Evolutionary conservation across 495 filamentous ascomycete species (phyloP).

Genomic region (Astrothelium macrocarpum): DNA sequence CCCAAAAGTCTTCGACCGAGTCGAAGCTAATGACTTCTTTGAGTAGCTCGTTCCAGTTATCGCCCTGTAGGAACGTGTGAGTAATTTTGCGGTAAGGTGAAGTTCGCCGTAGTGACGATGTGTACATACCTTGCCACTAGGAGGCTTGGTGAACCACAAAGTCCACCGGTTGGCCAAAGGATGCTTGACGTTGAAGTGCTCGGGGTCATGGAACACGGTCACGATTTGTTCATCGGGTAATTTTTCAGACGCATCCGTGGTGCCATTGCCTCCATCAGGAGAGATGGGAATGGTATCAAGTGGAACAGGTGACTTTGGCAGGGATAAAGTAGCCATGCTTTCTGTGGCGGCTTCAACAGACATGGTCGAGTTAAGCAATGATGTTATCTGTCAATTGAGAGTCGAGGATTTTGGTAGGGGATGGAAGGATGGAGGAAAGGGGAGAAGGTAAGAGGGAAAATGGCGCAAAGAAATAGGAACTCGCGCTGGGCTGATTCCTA

Average conservation of each 20-base stretch:
- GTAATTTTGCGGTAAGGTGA: not conserved
- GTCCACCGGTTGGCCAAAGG: conserved; percentile 95
- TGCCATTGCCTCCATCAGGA: conserved; percentile 43
- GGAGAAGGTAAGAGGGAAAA: not conserved
- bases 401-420: not conserved
- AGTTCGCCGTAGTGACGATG: not conserved
- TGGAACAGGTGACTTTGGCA: conserved; percentile 32
- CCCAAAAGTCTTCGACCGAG: conserved; percentile 99
- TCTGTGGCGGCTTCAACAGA: not conserved
- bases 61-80: conserved; percentile 49
- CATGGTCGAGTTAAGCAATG: not conserved
- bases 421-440: not conserved
- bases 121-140: conserved; percentile 85
- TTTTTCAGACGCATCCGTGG: conserved; percentile 26
- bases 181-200: conserved; percentile 99
- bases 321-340: not conserved
- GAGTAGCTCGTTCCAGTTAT: conserved; percentile 96
- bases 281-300: conserved; percentile 65
- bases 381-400: not conserved
- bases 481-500: not conserved
- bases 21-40: conserved; percentile 98
- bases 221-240: conserved; percentile 51
- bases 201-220: conserved; percentile 92
- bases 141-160: conserved; percentile 98
- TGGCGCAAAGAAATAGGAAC: not conserved